phyloP scores from a whole-genome alignment of 139 green algal species.

The Picochlorum sp. region DNA sequence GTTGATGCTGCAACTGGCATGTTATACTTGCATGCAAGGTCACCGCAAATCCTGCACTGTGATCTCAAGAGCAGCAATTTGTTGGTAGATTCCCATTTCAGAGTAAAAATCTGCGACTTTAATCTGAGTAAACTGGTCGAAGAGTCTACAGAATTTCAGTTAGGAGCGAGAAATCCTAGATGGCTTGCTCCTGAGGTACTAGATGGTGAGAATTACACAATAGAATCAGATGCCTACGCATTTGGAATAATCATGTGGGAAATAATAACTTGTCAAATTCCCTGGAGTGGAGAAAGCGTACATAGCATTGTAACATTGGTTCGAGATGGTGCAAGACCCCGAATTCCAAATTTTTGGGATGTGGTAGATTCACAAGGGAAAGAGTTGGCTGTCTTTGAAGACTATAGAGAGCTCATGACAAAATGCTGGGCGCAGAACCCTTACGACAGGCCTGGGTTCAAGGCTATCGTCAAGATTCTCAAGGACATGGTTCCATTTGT shows the following conservation, averaged over 20 bases:
- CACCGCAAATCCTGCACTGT: constrained; percentile 32
- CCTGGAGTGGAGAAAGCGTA: not conserved
- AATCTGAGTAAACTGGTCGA: constrained; percentile 30
- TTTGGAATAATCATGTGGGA: constrained; percentile 54
- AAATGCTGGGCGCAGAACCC: constrained; percentile 56
- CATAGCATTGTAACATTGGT: constrained; percentile 12
- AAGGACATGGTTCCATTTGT: not conserved
- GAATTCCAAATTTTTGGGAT: constrained; percentile 1
- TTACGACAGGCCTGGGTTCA: constrained; percentile 39
- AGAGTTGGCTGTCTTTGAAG: constrained; percentile 13
- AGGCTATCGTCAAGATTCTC: constrained; percentile 15
- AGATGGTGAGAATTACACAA: constrained; percentile 1
- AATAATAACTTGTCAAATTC: constrained; percentile 31
- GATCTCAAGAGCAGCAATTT: constrained; percentile 46
- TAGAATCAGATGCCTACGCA: constrained; percentile 31
- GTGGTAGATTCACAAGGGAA: not conserved
- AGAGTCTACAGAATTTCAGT: not conserved
- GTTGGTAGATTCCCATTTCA: constrained; percentile 40
- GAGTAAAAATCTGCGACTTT: constrained; percentile 36
- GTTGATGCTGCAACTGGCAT: constrained; percentile 38
- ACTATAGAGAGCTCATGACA: constrained; percentile 46
- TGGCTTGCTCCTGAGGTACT: constrained; percentile 45
- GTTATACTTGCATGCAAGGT: constrained; percentile 30
- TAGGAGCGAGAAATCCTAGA: constrained; percentile 25
- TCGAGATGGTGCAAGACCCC: not conserved